phyloP scores from a whole-genome alignment of 208 protist species.

The Polymyxa betae region DNA sequence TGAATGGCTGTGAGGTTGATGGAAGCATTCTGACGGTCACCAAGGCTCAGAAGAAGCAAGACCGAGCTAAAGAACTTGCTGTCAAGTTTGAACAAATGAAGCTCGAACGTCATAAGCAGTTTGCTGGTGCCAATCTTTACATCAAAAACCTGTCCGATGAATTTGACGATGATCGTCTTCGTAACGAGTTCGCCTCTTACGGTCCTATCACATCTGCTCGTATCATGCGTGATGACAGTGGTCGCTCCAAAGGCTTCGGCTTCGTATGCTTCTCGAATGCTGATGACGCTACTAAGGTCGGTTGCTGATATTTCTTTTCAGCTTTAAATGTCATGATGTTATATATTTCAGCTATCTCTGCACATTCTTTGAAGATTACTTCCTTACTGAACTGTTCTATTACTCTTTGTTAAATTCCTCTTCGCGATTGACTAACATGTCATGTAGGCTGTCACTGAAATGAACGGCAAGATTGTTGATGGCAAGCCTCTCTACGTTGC shows the following conservation, averaged over 20 bases:
- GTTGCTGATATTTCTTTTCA: too few relatives aligned
- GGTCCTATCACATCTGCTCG: constrained; percentile 93
- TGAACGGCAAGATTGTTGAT: constrained; percentile 93
- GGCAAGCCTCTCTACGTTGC: constrained; percentile 95
- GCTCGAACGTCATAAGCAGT: constrained; percentile 85
- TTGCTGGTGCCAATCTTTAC: constrained; percentile 92
- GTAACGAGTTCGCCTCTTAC: constrained; percentile 86
- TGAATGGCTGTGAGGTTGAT: constrained; percentile 75
- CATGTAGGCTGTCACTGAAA: constrained; percentile 95
- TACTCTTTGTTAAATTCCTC: too few relatives aligned
- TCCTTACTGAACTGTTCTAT: too few relatives aligned
- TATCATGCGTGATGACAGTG: constrained; percentile 91
- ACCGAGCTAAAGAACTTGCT: constrained; percentile 90
- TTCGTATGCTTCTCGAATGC: constrained; percentile 95
- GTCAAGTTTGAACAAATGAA: constrained; percentile 79
- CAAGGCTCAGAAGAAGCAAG: constrained; percentile 91
- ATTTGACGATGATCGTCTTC: constrained; percentile 89
- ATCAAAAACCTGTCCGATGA: constrained; percentile 96
- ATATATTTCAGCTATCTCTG: too few relatives aligned
- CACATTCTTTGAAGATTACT: too few relatives aligned
- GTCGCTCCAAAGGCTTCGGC: constrained; percentile 88
- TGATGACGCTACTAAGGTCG: constrained; percentile 94
- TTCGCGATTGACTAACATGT: too few relatives aligned
- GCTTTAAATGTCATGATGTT: constrained; percentile 4
- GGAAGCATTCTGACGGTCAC: constrained; percentile 89